Evolutionary conservation across 495 filamentous ascomycete species (phyloP).

Genomic region (Friedmanniomyces simplex): DNA sequence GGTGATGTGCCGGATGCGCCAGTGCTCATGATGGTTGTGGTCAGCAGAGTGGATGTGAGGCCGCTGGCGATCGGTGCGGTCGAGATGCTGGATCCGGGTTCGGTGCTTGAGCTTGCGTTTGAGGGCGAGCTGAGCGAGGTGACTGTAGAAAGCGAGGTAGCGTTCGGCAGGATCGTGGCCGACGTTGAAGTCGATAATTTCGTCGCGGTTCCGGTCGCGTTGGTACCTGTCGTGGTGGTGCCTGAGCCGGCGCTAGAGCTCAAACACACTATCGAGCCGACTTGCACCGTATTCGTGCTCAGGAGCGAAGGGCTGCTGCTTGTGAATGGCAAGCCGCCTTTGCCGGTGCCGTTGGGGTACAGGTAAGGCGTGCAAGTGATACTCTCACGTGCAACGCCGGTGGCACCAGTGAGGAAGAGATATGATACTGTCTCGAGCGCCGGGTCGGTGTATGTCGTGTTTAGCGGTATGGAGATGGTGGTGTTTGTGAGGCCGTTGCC

Average conservation of each 20-base stretch:
- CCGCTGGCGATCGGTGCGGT: not conserved
- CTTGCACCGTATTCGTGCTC: conserved; percentile 16
- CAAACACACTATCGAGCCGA: conserved; percentile 13
- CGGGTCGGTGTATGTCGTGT: conserved; percentile 11
- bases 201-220: not conserved
- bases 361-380: conserved; percentile 16
- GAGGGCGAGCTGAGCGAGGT: not conserved
- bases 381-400: conserved; percentile 3
- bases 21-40: not conserved
- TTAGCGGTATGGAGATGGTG: conserved; percentile 16
- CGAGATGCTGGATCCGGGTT: not conserved
- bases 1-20: not conserved
- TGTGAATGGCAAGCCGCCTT: conserved; percentile 13
- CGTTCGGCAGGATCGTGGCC: not conserved
- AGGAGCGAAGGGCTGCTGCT: not conserved
- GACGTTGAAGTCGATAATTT: no score
- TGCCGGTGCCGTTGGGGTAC: conserved; percentile 10
- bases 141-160: not conserved
- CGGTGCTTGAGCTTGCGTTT: not conserved
- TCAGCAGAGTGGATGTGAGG: not conserved
- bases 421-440: conserved; percentile 15
- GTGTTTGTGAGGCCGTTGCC: conserved; percentile 17
- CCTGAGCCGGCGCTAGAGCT: not conserved
- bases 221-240: not conserved
- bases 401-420: conserved; percentile 16